These are phyloP conservation scores for Heterobasidion occidentale DNA, from an alignment of 1,284 basidiomycete species.

Conservation along the genomic window DNA sequence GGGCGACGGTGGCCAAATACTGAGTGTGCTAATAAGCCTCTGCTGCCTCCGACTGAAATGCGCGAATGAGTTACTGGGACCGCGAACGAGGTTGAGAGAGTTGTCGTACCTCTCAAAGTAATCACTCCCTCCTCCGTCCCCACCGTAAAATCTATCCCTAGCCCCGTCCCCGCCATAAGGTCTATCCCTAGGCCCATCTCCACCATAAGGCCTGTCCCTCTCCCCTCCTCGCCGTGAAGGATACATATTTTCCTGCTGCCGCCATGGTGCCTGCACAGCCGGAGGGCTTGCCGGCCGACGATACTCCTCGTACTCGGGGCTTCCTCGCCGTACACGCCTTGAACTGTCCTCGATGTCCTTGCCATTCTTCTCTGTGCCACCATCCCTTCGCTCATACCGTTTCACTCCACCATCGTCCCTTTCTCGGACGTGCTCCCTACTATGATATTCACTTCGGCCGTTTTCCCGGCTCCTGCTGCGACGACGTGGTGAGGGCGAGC, in stretches of 20 bases:
- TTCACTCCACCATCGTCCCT: conserved; percentile 10
- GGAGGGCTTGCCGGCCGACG: conserved; percentile 16
- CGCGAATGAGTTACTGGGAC: neutral
- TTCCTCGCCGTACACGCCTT: conserved; percentile 12
- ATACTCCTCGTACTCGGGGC: conserved; percentile 26
- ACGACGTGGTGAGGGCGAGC: conserved; percentile 7
- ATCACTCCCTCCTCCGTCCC: conserved; percentile 32
- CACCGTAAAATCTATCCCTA: conserved; percentile 16
- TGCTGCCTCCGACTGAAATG: conserved; percentile 63
- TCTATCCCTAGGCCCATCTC: conserved; percentile 14
- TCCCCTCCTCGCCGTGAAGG: conserved; percentile 21
- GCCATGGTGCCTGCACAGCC: conserved; percentile 28
- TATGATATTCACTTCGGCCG: neutral
- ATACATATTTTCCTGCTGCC: conserved; percentile 44
- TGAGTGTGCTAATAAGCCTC: conserved; percentile 54
- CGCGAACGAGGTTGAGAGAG: neutral
- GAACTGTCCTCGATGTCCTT: conserved; percentile 12
- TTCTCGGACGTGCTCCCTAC: conserved; percentile 11
- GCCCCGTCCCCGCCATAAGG: conserved; percentile 16
- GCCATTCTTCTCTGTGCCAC: conserved; percentile 12
- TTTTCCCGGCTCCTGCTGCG: conserved; percentile 10
- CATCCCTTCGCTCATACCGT: neutral
- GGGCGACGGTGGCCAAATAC: conserved; percentile 85
- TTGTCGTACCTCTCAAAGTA: conserved; percentile 50
- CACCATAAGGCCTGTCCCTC: conserved; percentile 13